A percentile compares a stretch with the other conserved stretches of the same genome.
These are phyloP conservation scores for Zymoseptoria passerinii DNA, from an alignment of 2,329 filamentous ascomycete genomes.

Conservation along the genomic window DNA sequence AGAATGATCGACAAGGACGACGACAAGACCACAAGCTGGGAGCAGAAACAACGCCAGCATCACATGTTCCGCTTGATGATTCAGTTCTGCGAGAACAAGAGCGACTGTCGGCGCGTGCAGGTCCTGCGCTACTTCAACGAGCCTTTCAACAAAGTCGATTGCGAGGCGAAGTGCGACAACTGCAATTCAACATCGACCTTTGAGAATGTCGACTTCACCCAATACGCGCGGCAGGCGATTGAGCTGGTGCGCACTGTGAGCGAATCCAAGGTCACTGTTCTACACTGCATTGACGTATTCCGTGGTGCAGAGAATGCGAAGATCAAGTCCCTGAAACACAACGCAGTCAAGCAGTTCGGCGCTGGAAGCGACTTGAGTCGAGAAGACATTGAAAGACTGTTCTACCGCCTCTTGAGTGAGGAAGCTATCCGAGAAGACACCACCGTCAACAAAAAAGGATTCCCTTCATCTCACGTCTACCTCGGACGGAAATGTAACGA, in stretches of 20 bases:
- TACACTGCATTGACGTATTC: conserved; percentile 78
- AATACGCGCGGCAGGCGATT: conserved; percentile 63
- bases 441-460: conserved; percentile 42
- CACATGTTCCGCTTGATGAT: conserved; percentile 80
- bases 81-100: conserved; percentile 81
- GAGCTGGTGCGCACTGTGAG: conserved; percentile 54
- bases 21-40: conserved; percentile 59
- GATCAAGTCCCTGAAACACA: conserved; percentile 46
- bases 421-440: conserved; percentile 61
- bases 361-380: conserved; percentile 61
- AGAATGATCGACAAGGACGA: conserved; percentile 70
- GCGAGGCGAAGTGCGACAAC: conserved; percentile 75
- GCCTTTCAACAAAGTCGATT: conserved; percentile 62
- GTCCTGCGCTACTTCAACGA: conserved; percentile 94
- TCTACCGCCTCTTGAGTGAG: conserved; percentile 65
- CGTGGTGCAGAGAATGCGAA: conserved; percentile 59
- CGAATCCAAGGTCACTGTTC: conserved; percentile 57
- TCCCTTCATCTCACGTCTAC: conserved; percentile 65
- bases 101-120: conserved; percentile 78
- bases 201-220: conserved; percentile 66
- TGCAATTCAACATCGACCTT: conserved; percentile 67
- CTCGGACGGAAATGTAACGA: conserved; percentile 39
- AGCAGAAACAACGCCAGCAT: conserved; percentile 76
- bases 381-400: conserved; percentile 74
- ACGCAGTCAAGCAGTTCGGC: conserved; percentile 53